Base-by-base conservation (phyloP, 495 filamentous ascomycete genomes). In the Aspergillus leporis region DNA sequence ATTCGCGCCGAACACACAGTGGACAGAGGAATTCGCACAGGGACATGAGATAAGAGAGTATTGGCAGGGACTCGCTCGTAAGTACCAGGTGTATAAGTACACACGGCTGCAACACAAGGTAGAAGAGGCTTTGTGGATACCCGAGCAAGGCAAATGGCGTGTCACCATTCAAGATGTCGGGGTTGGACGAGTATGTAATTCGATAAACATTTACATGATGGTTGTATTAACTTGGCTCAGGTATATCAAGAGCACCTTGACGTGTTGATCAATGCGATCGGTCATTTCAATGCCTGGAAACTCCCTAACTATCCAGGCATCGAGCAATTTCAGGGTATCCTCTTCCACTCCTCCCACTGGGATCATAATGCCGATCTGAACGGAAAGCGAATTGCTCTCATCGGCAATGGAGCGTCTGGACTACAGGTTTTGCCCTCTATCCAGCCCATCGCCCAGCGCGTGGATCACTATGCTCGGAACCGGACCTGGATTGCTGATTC, bases 401-500 rank as follows among this genome's bases (percentile, higher is more conserved):
- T 87, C 36, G 84, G 84, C 8, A 85, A 84, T 52, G 84, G 84
- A 8, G 81, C 83, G 1, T 82, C 77, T 6, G 84, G 83, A 0
- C 66, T 85, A 18, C 83, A 86, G 57, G 68, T 86, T 1, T 69
- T 85, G 7, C 79, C 83, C 0, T 78, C 76, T 4, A 70, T 86
- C n/a, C 74, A 88, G 75, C 77, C 83, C 69, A 55, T 83, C 62
- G 73, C 84, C 63, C 62, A 75, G 66, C 64, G 85, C 78, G 83
- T 77, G 48, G 84, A 85, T 61, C 82, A 87, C 69, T 90, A 88
- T 53, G 84, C 82, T 6, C 81, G 88, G 19, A 86, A 83, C 60
- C 79, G 74, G 30, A 89, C 87, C 1, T 90, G 88, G 87, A 84
- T 91, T n/a, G 81, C 86, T 0, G 79, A 82, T 32, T 81, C 85